Evolutionary conservation across 306 rosid species (phyloP).

Genomic region (Cucumis hystrix): DNA sequence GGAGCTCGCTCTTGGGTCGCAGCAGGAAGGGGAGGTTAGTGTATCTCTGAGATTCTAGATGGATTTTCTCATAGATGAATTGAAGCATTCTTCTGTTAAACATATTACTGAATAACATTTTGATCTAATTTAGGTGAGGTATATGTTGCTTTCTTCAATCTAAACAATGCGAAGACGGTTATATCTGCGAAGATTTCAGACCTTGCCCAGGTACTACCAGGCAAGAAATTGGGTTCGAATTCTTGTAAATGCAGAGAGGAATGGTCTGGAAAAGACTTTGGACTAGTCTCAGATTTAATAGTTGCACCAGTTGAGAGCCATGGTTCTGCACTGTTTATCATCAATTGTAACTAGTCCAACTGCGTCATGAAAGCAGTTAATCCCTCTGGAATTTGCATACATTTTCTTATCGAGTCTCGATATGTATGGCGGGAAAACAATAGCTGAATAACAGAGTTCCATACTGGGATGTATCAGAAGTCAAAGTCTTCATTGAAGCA

Average conservation of each 20-base stretch:
- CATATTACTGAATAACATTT: not conserved
- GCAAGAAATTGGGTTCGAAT: not conserved
- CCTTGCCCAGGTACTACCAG: not conserved
- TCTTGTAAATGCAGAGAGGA: constrained; percentile 10
- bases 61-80: constrained; percentile 3
- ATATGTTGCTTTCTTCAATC: constrained; percentile 8
- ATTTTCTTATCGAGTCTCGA: not conserved
- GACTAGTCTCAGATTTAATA: not conserved
- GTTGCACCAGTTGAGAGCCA: not conserved
- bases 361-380: not conserved
- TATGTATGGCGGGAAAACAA: not conserved
- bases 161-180: not conserved
- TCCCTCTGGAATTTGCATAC: not conserved
- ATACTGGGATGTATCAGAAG: not conserved
- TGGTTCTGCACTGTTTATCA: constrained; percentile 4
- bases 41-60: not conserved
- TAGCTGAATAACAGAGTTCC: not conserved
- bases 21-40: constrained; percentile 48
- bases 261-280: constrained; percentile 4
- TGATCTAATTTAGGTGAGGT: constrained; percentile 11
- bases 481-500: not conserved
- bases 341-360: not conserved
- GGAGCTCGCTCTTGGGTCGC: constrained; percentile 86
- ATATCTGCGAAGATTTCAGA: constrained; percentile 1
- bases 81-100: not conserved